Conservation (phyloP, 1,284 basidiomycete genomes). For the Ustilago bromivora region DNA sequence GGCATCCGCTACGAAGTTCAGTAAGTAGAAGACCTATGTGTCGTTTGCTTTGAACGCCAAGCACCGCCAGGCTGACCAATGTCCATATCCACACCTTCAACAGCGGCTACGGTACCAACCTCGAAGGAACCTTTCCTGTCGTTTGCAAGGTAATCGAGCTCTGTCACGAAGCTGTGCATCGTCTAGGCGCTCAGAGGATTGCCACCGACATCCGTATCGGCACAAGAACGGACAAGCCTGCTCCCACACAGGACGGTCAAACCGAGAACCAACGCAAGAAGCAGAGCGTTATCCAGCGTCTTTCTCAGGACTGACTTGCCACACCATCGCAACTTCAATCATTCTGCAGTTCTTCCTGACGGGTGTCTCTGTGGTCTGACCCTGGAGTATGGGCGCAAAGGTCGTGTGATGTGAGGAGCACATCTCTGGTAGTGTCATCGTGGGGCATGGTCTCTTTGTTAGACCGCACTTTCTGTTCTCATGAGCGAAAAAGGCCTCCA, state of each 20-base stretch:
- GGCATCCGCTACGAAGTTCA: conserved; percentile 67
- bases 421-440: no score
- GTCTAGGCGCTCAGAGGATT: conserved; percentile 65
- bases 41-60: neutral
- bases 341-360: conserved; percentile 2
- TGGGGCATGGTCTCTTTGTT: neutral
- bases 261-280: conserved; percentile 67
- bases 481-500: conserved; percentile 11
- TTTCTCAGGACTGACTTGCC: conserved; percentile 28
- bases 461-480: neutral
- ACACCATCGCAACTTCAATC: neutral
- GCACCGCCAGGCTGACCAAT: conserved; percentile 5
- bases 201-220: conserved; percentile 69
- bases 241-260: conserved; percentile 36
- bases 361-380: no score
- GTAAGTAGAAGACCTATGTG: conserved; percentile 22
- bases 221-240: conserved; percentile 62
- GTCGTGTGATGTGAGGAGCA: neutral
- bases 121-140: conserved; percentile 62
- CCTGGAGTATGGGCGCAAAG: no score
- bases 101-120: conserved; percentile 69
- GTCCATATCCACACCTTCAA: neutral
- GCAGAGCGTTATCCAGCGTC: conserved; percentile 61
- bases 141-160: conserved; percentile 63
- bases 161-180: conserved; percentile 67